Base-by-base conservation (phyloP, 345 rosid species). In the Gossypium mustelinum region DNA sequence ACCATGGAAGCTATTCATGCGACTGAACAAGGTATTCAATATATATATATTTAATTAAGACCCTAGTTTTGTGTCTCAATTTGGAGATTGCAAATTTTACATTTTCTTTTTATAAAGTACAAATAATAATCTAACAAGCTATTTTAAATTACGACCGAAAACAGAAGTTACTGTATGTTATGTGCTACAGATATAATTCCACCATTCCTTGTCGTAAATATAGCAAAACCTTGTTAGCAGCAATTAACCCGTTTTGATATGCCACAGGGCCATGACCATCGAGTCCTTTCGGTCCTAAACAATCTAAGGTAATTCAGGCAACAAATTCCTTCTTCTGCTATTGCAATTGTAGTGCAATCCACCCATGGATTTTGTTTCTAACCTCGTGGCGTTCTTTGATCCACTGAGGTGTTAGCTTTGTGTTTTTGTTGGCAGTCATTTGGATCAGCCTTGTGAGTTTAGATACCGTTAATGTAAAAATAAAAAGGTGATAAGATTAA, bases 1-100 rank as follows among this genome's bases (percentile, higher is more conserved):
- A 94, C 97, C 1, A 80, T 90, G 73, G 94, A 94, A 84, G 98
- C 97, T 1, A 89, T 89, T 64, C 97, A 89, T 68, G 97, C 97
- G 11, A 90, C 94, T 17, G 97, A 90, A 72, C 94, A 88, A 82
- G 97, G 97, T 44, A 90, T 92, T 34, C 1, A 5, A 5, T 34
- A 34, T 5, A 34, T 2, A 24, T 34, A 5, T 34, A 34, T 34
- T 34, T 34, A 34, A 34, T 68, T 4, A 47, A 52, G 44, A 18
- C 12, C 45, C 12, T 13, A 7, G 61, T 68, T 11, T 22, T 47
- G 24, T 51, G 25, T n/a, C 45, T 6, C 9, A 25, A 41, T 41
- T 74, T 50, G n/a, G 9, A 51, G 71, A 22, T 41, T 64, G 50
- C n/a, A 8, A 29, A 34, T 55, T 24, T 11, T 1, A 25, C 8